Conservation (phyloP, 129 eudicot species). For the Flaveria bidentis region DNA sequence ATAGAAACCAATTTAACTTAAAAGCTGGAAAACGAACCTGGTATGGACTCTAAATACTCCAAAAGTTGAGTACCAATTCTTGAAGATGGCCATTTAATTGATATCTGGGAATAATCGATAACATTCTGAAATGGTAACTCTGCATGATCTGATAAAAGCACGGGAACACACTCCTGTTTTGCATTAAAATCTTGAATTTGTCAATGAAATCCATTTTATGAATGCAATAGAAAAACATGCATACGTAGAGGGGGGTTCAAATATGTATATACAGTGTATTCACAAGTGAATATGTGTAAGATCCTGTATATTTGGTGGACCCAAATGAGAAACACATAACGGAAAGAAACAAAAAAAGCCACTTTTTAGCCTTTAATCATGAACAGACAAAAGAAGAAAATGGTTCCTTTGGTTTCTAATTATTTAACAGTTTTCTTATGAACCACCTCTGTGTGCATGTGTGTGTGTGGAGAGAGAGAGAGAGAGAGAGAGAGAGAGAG, state of each 20-base stretch:
- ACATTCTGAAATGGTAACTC: slow-evolving; percentile 89
- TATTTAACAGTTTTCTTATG: neutral
- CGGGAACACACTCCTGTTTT: slow-evolving; percentile 95
- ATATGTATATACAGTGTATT: neutral
- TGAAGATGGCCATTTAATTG: slow-evolving; percentile 96
- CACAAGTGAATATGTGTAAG: neutral
- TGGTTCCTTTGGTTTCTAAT: slow-evolving; percentile 4
- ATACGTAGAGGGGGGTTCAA: neutral
- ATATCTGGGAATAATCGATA: slow-evolving; percentile 70
- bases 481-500: slow-evolving; percentile 46
- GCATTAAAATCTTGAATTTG: slow-evolving; percentile 17
- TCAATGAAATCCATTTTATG: neutral
- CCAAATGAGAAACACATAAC: neutral
- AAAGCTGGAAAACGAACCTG: slow-evolving; percentile 55
- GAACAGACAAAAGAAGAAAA: neutral
- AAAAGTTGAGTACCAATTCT: slow-evolving; percentile 64
- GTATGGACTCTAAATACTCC: slow-evolving; percentile 83
- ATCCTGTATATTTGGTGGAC: neutral
- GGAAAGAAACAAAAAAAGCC: neutral
- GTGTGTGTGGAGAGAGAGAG: neutral
- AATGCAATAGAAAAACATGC: neutral
- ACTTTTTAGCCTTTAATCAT: neutral
- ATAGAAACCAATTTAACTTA: neutral
- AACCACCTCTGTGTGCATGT: neutral
- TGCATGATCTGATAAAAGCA: slow-evolving; percentile 81